These are phyloP conservation scores for Smithsoniella earleae DNA, from an alignment of 163 green algal species.

Conservation along the genomic window DNA sequence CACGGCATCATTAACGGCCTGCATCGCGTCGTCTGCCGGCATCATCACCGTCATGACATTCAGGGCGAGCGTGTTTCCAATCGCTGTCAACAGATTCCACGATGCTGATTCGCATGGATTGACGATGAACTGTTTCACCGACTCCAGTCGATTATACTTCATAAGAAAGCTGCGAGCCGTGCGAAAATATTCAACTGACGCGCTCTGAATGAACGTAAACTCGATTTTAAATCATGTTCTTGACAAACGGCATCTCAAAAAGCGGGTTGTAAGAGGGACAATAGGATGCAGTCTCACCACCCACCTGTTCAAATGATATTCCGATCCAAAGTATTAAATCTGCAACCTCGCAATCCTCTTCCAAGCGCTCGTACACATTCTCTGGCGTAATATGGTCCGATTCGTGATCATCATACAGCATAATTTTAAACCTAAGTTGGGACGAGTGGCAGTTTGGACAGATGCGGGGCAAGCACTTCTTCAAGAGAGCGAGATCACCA, in stretches of 20 bases:
- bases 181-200: constrained; percentile 78
- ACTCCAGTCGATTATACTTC: constrained; percentile 30
- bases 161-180: constrained; percentile 45
- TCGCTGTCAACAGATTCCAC: constrained; percentile 69
- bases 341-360: constrained; percentile 60
- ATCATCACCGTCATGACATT: not conserved
- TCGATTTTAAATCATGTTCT: too few relatives aligned
- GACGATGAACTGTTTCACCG: constrained; percentile 59
- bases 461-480: constrained; percentile 35
- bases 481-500: not conserved
- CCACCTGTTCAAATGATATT: constrained; percentile 83
- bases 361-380: constrained; percentile 74
- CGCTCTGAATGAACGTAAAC: constrained; percentile 43
- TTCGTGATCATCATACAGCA: constrained; percentile 68
- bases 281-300: too few relatives aligned
- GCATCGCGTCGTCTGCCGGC: not conserved
- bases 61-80: not conserved
- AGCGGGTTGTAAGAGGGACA: too few relatives aligned
- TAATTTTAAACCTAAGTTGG: constrained; percentile 71
- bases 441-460: constrained; percentile 39
- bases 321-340: constrained; percentile 84
- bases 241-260: too few relatives aligned
- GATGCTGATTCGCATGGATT: constrained; percentile 73
- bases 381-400: constrained; percentile 67
- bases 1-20: not conserved